phyloP scores from a whole-genome alignment of 2,329 filamentous ascomycete genomes.

The Aspergillus proliferans region DNA sequence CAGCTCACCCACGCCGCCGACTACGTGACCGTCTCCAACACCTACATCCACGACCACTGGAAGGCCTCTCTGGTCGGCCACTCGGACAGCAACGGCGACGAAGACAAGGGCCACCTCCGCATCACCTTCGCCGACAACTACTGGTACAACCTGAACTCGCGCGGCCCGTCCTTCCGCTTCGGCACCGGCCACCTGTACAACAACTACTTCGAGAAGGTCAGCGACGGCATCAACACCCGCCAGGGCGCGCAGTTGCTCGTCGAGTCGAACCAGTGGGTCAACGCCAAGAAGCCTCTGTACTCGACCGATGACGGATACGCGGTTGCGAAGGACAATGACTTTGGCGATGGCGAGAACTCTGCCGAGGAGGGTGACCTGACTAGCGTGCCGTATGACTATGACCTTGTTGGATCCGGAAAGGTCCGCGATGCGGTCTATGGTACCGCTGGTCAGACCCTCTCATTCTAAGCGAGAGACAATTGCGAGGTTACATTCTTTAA shows the following conservation, averaged over 20 bases:
- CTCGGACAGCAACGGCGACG: conserved; percentile 51
- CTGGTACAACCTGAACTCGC: conserved; percentile 59
- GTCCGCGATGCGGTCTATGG: conserved; percentile 42
- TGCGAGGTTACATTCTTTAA: too few relatives aligned
- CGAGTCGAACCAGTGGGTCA: conserved; percentile 50
- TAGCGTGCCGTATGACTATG: conserved; percentile 50
- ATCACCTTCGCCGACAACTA: conserved; percentile 64
- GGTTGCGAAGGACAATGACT: conserved; percentile 42
- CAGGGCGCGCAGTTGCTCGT: conserved; percentile 54
- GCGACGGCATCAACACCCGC: conserved; percentile 52
- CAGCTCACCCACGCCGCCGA: conserved; percentile 55
- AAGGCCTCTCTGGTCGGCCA: conserved; percentile 57
- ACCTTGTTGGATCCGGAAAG: conserved; percentile 44
- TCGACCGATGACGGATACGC: conserved; percentile 43
- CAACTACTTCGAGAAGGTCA: conserved; percentile 42
- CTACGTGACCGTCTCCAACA: conserved; percentile 50
- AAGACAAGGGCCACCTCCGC: conserved; percentile 57
- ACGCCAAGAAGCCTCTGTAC: conserved; percentile 41
- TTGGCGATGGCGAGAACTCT: conserved; percentile 43
- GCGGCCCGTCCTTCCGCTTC: conserved; percentile 59
- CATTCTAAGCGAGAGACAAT: conserved; percentile 15
- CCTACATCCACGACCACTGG: conserved; percentile 54
- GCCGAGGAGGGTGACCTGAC: conserved; percentile 49
- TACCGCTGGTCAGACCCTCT: conserved; percentile 29
- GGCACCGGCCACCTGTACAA: conserved; percentile 60